Evolutionary conservation across 257 asterid genomes (phyloP).

Genomic region (Nemophila menziesii): DNA sequence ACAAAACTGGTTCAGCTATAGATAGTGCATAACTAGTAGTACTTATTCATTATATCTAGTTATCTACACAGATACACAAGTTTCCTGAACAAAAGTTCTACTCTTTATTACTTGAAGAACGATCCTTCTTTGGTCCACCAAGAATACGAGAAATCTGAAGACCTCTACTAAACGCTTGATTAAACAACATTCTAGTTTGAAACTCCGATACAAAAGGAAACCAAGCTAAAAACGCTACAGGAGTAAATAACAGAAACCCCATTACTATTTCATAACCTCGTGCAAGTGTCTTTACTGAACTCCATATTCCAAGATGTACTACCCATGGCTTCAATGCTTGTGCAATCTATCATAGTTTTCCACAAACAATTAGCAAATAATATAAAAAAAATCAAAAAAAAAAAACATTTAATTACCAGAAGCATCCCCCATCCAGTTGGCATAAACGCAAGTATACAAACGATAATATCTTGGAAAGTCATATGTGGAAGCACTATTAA

Average conservation of each 20-base stretch:
- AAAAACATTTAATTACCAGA: constrained; percentile 33
- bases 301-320: constrained; percentile 50
- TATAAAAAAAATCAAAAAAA: background rate
- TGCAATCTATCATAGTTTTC: constrained; percentile 41
- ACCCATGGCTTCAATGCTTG: constrained; percentile 64
- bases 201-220: constrained; percentile 96
- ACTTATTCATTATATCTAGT: no score
- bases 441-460: constrained; percentile 85
- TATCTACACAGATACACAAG: no score
- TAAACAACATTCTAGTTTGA: constrained; percentile 91
- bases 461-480: constrained; percentile 64
- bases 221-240: constrained; percentile 97
- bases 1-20: background rate
- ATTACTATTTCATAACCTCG: constrained; percentile 68
- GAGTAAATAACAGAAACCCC: constrained; percentile 76
- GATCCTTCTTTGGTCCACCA: constrained; percentile 93
- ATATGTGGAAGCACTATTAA: constrained; percentile 52
- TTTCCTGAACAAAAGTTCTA: background rate
- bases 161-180: constrained; percentile 97
- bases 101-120: constrained; percentile 64
- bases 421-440: constrained; percentile 99
- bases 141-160: constrained; percentile 95
- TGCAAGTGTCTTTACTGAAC: constrained; percentile 66
- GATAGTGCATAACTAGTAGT: no score
- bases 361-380: background rate